Evolutionary conservation across 192 early-diverging fungal genomes (phyloP).

Genomic region (Spizellomyces punctatus): DNA sequence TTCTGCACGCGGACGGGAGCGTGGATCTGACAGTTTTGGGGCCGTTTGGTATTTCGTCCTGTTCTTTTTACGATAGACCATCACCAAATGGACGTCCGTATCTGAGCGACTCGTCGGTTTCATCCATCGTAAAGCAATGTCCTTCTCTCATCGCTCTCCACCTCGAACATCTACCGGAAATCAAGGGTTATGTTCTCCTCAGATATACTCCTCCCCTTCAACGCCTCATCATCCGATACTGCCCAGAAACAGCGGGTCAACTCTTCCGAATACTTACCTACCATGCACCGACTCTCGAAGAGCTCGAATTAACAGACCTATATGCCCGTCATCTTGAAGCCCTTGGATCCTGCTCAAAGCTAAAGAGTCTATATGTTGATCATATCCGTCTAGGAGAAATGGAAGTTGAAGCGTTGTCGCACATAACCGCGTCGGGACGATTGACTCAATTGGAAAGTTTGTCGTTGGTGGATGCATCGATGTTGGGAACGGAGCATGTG

Average conservation of each 20-base stretch:
- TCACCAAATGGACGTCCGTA: too few relatives aligned
- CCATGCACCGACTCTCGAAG: slow-evolving; percentile 29
- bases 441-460: not conserved
- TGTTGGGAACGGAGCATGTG: not conserved
- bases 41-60: not conserved
- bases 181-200: slow-evolving; percentile 3
- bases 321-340: slow-evolving; percentile 6
- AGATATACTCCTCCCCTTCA: not conserved
- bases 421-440: not conserved
- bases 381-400: not conserved
- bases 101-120: not conserved
- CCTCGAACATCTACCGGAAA: not conserved
- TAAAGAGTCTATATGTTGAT: not conserved
- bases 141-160: not conserved
- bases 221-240: not conserved
- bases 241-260: not conserved
- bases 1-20: not conserved
- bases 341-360: not conserved
- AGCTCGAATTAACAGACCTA: not conserved
- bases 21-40: not conserved
- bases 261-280: slow-evolving; percentile 53
- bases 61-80: too few relatives aligned
- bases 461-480: not conserved
- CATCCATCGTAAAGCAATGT: not conserved
- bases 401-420: not conserved